Evolutionary conservation across 768 basidiomycete species (phyloP), one percentile per base, ranked within the genome.

Genomic region (Lentinula guzmanii): DNA sequence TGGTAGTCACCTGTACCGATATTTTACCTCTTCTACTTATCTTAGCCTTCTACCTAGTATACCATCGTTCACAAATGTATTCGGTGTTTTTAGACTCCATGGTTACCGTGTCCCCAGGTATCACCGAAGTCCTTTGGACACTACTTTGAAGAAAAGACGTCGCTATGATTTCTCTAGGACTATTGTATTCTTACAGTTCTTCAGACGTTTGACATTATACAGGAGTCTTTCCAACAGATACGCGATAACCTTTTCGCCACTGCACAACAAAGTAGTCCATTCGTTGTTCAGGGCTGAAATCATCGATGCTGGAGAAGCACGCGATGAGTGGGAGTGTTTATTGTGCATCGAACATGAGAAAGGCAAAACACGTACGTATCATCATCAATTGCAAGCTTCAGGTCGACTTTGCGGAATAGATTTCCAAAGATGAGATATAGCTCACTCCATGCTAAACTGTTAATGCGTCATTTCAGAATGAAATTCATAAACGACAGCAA

Each of bases 281-380:
- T 37, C 52, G 52, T 16, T 54, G 52, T 18, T 54, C 52, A 7
- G 52, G 34, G 18, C 34, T 54, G 21, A 54, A 54, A 11, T 54
- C 52, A 10, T 54, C 52, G 21, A 54, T 54, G 6, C 52, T 54
- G n/a, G n/a, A 39, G 34, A 21, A 21, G 35, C 2, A 39, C n/a
- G 52, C 1, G 11, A 39, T 37, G 2, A 34, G 34, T 2, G 34
- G 11, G 35, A 28, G 28, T 28, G 13, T 21, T 31, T 5, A 52
- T 6, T 1, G 34, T 8, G 15, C 21, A 39, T 13, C 8, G 13
- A 5, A 34, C 4, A 13, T 16, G 2, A 37, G 16, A 54, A 21
- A n/a, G 16, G n/a, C 13, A 52, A 15, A 41, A 18, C 52, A 52
- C 68, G 63, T 6, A 69, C 46, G 50, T 67, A 62, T 58, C 63